phyloP scores from a whole-genome alignment of 371 early-diverging fungal species.

The Mucor ambiguus region DNA sequence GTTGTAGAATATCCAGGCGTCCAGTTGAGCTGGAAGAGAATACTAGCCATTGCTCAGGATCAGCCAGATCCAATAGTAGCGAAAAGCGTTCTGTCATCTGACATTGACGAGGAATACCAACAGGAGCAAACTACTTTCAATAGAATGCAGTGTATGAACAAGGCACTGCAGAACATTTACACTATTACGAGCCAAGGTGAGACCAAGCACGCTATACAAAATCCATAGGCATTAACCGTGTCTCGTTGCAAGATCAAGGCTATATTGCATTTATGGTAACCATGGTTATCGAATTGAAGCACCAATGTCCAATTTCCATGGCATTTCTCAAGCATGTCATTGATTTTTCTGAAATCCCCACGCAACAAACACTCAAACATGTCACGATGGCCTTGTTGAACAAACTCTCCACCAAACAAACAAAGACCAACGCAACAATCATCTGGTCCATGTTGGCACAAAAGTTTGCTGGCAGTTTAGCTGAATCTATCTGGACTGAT shows the following conservation, averaged over 20 bases:
- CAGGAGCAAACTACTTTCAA: background rate
- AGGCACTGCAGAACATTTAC: conserved; percentile 20
- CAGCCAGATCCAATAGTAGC: conserved; percentile 9
- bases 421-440: conserved; percentile 36
- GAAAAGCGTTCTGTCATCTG: background rate
- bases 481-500: conserved; percentile 37
- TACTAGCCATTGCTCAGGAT: conserved; percentile 17
- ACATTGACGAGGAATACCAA: background rate
- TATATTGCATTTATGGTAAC: conserved; percentile 40
- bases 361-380: conserved; percentile 24
- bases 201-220: background rate
- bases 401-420: conserved; percentile 54
- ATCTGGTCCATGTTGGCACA: conserved; percentile 53
- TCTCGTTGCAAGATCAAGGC: conserved; percentile 25
- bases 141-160: conserved; percentile 9
- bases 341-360: conserved; percentile 51
- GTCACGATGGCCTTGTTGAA: conserved; percentile 36
- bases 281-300: conserved; percentile 27
- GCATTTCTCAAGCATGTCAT: conserved; percentile 57
- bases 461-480: conserved; percentile 44
- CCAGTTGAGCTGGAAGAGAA: conserved; percentile 11
- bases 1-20: conserved; percentile 8
- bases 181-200: conserved; percentile 19
- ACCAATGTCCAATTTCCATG: conserved; percentile 50
- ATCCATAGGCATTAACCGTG: background rate